Base-by-base conservation (phyloP, 163 green algal genomes). In the Trebouxia gelatinosa region DNA sequence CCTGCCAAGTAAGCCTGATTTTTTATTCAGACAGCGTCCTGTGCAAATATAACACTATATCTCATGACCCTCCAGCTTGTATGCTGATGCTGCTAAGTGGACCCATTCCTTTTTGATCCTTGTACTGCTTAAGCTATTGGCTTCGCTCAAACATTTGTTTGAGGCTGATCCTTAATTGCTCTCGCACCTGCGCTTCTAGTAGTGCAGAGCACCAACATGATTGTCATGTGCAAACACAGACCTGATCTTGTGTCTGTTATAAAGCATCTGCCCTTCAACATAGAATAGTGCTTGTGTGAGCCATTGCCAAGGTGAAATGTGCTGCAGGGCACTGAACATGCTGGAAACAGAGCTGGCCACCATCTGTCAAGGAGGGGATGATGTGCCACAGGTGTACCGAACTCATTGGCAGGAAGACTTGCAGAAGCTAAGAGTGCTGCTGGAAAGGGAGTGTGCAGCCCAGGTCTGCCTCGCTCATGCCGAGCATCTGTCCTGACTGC, bases 321-420 rank as follows among this genome's bases (percentile, higher is more conserved):
- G 13, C 7, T 50, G n/a, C 37, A 79, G 59, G 71, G 91, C 91
- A 1, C 88, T 97, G 77, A 85, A 85, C 6, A 80, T 90, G 65
- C 83, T 97, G 59, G 92, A 97, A 78, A 81, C 79, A 16, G 91
- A 96, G 82, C 86, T 95, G 80, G 84, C 75, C 28, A 74, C 59
- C 11, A 65, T 85, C 29, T 39, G 29, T 35, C 40, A 75, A 6
- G 37, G 28, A 17, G 68, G 75, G 34, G 84, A 65, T 51, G 9
- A 23, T 1, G 13, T 28, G 13, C 35, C 35, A 6, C 64, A 32
- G 26, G 37, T 17, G 3, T 51, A 72, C 2, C 35, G 64, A 5
- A 28, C 35, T 21, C 32, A 34, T 66, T 29, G 37, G 37, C 21
- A 72, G 64, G 35, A 72, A n/a, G 64, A 72, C 37, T 23, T 83